Conservation (phyloP, 768 basidiomycete species). For the Collybiopsis confluens region DNA sequence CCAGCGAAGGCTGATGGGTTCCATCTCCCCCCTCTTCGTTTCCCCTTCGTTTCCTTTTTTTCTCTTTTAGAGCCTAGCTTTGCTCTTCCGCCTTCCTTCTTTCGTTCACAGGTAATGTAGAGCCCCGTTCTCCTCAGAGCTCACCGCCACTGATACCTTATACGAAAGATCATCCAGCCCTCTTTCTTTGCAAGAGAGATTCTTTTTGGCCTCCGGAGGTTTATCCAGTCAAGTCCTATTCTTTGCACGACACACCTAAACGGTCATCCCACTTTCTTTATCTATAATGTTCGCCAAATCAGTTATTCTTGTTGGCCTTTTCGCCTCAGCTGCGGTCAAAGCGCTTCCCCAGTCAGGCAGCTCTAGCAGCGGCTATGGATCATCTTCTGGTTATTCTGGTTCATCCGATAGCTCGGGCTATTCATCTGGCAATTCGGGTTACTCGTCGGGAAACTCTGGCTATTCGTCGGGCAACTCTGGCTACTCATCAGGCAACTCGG, state of each 20-base stretch:
- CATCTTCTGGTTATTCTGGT: not conserved
- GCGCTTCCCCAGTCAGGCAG: conserved; percentile 45
- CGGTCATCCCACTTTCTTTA: conserved; percentile 36
- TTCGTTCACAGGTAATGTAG: conserved; percentile 49
- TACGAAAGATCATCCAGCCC: conserved; percentile 44
- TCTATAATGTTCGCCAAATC: conserved; percentile 58
- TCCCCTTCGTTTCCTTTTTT: conserved; percentile 30
- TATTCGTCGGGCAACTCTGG: not conserved
- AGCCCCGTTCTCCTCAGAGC: conserved; percentile 33
- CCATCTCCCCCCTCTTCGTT: conserved; percentile 15
- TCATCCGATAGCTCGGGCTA: not conserved
- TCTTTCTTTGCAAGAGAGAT: conserved; percentile 62
- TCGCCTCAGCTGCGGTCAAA: conserved; percentile 47
- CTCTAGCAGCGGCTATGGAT: conserved; percentile 19
- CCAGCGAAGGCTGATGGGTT: conserved; percentile 2
- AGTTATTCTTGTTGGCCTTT: conserved; percentile 48
- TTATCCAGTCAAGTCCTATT: conserved; percentile 37
- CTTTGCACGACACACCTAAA: conserved; percentile 37
- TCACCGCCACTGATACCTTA: not conserved
- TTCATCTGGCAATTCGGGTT: not conserved
- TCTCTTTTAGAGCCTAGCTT: conserved; percentile 20
- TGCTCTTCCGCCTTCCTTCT: conserved; percentile 42
- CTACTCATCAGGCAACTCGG: not conserved
- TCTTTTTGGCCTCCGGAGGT: conserved; percentile 56
- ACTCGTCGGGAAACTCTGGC: not conserved